Percentiles rank a stretch among this genome's conserved stretches.
These are phyloP conservation scores for Sextonia rubra DNA, from an alignment of 164 flowering plant species.

Conservation along the genomic window DNA sequence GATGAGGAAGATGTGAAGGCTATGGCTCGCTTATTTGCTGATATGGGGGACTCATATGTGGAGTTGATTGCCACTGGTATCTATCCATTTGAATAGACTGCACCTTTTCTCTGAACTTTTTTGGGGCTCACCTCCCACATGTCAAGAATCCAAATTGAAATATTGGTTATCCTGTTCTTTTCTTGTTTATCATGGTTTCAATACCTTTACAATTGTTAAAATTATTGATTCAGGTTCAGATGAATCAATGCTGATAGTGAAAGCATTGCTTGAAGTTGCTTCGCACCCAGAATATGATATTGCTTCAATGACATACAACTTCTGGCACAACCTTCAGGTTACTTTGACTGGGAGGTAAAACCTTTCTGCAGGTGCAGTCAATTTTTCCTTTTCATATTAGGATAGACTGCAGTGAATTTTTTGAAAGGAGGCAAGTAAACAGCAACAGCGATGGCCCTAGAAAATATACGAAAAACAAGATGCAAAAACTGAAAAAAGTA, in stretches of 20 bases:
- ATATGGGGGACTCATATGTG: conserved; percentile 98
- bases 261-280: conserved; percentile 85
- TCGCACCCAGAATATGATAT: conserved; percentile 92
- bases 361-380: not conserved
- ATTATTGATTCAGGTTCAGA: conserved; percentile 56
- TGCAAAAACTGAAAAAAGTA: too few relatives aligned
- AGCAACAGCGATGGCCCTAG: too few relatives aligned
- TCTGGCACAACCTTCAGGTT: conserved; percentile 96
- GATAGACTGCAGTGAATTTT: too few relatives aligned
- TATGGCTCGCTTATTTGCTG: conserved; percentile 91
- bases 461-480: too few relatives aligned
- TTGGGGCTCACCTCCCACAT: not conserved
- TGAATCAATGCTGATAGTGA: conserved; percentile 76
- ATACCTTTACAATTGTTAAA: not conserved
- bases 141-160: conserved; percentile 1
- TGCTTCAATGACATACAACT: conserved; percentile 96
- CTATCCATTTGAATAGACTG: not conserved
- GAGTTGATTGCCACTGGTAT: conserved; percentile 94
- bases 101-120: not conserved
- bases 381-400: not conserved
- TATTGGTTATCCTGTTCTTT: not conserved
- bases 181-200: not conserved
- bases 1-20: conserved; percentile 99
- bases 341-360: conserved; percentile 73
- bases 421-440: too few relatives aligned